Evolutionary conservation across 208 protist genomes (phyloP).

Genomic region (Trypanosoma rangeli): DNA sequence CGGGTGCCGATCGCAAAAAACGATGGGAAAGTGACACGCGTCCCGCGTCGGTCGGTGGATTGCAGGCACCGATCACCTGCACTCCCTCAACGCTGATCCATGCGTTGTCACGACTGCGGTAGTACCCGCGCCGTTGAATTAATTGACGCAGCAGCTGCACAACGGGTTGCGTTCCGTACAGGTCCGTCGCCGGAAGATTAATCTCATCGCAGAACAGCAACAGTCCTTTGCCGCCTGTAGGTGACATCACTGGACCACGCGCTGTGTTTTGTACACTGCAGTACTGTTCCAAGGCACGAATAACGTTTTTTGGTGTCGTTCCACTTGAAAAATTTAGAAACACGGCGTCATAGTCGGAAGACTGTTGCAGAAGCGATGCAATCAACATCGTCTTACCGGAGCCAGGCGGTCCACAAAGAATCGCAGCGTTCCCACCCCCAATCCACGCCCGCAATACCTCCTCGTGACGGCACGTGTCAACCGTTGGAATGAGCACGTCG

Average conservation of each 20-base stretch:
- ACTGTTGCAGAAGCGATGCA: conserved; percentile 85
- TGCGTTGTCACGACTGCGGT: conserved; percentile 82
- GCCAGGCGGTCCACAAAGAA: conserved; percentile 98
- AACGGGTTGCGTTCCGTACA: conserved; percentile 98
- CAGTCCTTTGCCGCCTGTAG: conserved; percentile 91
- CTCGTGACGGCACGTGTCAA: conserved; percentile 98
- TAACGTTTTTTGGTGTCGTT: conserved; percentile 95
- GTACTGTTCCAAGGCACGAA: conserved; percentile 98
- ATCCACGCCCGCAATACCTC: conserved; percentile 96
- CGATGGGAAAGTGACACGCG: conserved; percentile 94
- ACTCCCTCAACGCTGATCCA: conserved; percentile 96
- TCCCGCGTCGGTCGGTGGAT: conserved; percentile 99
- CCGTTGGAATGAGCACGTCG: conserved; percentile 97
- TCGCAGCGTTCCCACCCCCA: conserved; percentile 86
- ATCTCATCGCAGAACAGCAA: conserved; percentile 99
- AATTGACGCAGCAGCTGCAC: conserved; percentile 98
- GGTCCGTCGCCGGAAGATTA: conserved; percentile 96
- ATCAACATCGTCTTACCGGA: conserved; percentile 99
- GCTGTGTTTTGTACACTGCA: conserved; percentile 94
- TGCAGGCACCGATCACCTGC: conserved; percentile 96
- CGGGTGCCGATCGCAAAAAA: conserved; percentile 97
- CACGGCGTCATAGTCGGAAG: conserved; percentile 94
- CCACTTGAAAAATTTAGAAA: conserved; percentile 99
- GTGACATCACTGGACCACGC: conserved; percentile 89
- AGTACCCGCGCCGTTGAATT: conserved; percentile 98